Conservation (phyloP, 176 grass and related monocot species). For the Hsuehochloa calcarea region DNA sequence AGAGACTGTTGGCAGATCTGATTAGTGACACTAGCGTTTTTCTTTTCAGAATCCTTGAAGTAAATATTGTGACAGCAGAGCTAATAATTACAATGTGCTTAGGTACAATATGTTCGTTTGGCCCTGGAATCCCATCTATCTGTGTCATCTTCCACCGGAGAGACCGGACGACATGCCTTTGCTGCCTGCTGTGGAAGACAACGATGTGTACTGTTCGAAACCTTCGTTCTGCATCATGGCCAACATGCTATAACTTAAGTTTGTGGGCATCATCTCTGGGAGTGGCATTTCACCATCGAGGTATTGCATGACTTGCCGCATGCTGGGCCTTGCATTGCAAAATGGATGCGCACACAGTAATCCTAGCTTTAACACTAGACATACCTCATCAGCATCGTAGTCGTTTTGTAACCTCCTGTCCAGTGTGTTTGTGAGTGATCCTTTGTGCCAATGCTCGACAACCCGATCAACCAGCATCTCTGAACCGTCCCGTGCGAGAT, state of each 20-base stretch:
- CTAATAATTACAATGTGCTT: background rate
- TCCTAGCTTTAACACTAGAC: conserved; percentile 6
- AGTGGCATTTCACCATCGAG: conserved; percentile 6
- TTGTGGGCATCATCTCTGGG: conserved; percentile 18
- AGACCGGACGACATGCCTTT: background rate
- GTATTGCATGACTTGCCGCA: conserved; percentile 19
- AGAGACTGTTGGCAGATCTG: background rate
- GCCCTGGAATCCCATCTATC: background rate
- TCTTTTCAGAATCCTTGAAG: background rate
- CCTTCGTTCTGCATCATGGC: conserved; percentile 17
- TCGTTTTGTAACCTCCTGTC: background rate
- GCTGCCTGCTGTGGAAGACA: no score
- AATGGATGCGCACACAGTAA: conserved; percentile 13
- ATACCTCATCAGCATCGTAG: background rate
- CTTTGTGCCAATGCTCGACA: conserved; percentile 1
- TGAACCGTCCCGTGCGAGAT: background rate
- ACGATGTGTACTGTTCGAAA: conserved; percentile 3
- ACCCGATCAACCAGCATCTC: conserved; percentile 26
- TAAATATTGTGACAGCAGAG: background rate
- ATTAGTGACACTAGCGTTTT: background rate
- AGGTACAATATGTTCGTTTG: background rate
- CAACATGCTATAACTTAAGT: conserved; percentile 23
- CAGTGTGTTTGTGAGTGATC: background rate
- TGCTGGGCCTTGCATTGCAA: background rate
- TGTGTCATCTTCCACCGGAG: conserved; percentile 26